Evolutionary conservation across 345 rosid species (phyloP), one percentile per base, ranked within the genome.

Genomic region (Durio zibethinus): DNA sequence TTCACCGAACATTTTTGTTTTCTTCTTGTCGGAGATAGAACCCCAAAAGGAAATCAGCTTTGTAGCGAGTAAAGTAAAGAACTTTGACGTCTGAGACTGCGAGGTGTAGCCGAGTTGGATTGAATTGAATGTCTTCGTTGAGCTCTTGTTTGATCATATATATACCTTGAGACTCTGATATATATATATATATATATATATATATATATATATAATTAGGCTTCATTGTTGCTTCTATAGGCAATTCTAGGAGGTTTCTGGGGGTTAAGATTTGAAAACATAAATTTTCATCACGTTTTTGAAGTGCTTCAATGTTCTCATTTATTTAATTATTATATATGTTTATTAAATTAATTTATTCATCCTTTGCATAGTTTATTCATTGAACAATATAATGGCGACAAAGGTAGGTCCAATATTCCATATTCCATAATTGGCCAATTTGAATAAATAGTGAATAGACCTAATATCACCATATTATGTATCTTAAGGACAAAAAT

Each of bases 201-300:
- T n/a, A n/a, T n/a, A n/a, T n/a, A n/a, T n/a, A n/a, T n/a, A n/a
- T n/a, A n/a, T n/a, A n/a, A n/a, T n/a, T n/a, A n/a, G n/a, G n/a
- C n/a, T n/a, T n/a, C n/a, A n/a, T 25, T 10, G 5, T 25, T 27
- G 9, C 64, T 27, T 60, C 20, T 5, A 5, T 14, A 12, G 35
- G 64, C 1, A 59, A 11, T 52, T 4, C 4, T 8, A 20, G 47
- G 75, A 72, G 53, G 75, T 53, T 71, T 71, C 60, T 71, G 9
- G 10, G 74, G 6, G 43, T 33, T 50, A 29, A 71, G 43, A 15
- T 7, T 14, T 14, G 7, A 23, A 4, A 69, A 67, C 14, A 29
- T n/a, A n/a, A n/a, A n/a, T 48, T 70, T 70, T 20, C 27, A 31
- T 52, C 75, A 71, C 75, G 75, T 71, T 71, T 71, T 71, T 31